Evolutionary conservation across 306 rosid genomes (phyloP).

Genomic region (Rosa multiflora): DNA sequence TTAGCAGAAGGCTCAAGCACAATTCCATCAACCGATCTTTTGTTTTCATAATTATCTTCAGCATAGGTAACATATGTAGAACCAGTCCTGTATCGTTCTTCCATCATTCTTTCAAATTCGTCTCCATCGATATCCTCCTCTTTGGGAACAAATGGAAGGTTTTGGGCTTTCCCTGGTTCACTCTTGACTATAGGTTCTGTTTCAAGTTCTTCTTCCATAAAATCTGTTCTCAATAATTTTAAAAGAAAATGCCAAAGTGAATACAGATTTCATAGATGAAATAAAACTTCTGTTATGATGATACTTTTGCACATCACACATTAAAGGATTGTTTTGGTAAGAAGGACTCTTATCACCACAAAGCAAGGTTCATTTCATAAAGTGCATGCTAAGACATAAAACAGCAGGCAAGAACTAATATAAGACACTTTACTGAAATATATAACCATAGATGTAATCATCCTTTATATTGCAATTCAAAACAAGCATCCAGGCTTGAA

Average conservation of each 20-base stretch:
- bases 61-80: slow-evolving; percentile 43
- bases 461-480: not conserved
- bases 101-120: slow-evolving; percentile 78
- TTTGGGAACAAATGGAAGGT: slow-evolving; percentile 58
- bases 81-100: slow-evolving; percentile 50
- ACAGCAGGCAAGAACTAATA: not conserved
- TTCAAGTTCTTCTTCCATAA: slow-evolving; percentile 53
- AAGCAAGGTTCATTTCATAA: not conserved
- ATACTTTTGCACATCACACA: not conserved
- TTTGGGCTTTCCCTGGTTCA: slow-evolving; percentile 45
- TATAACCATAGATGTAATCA: not conserved
- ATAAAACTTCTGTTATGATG: not conserved
- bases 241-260: slow-evolving; percentile 3
- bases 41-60: slow-evolving; percentile 68
- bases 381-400: not conserved
- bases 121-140: slow-evolving; percentile 77
- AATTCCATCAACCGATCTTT: slow-evolving; percentile 40
- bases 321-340: not conserved
- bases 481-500: not conserved
- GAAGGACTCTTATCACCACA: not conserved
- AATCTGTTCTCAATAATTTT: slow-evolving; percentile 36
- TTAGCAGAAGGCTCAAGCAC: slow-evolving; percentile 29
- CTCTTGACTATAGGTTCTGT: slow-evolving; percentile 27
- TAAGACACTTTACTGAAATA: not conserved
- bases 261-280: slow-evolving; percentile 7